Conservation (phyloP, 257 asterid species). For the Fraxinus excelsior region DNA sequence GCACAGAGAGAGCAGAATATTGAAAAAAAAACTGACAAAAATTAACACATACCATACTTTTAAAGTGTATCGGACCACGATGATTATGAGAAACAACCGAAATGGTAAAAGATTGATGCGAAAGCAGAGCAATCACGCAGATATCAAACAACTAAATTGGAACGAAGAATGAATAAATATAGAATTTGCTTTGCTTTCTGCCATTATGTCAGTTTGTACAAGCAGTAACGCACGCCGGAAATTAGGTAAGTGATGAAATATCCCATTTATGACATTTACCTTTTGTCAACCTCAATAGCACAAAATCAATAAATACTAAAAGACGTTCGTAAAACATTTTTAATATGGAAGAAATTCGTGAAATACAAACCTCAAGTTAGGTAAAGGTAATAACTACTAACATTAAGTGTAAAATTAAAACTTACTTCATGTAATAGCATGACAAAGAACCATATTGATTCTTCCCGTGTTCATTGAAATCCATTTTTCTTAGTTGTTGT, state of each 20-base stretch:
- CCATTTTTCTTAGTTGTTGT: neutral
- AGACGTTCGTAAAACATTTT: neutral
- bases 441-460: neutral
- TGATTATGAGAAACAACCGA: neutral
- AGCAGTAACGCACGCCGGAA: neutral
- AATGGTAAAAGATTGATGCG: neutral
- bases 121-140: constrained; percentile 8
- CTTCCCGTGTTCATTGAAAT: neutral
- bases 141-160: neutral
- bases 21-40: constrained; percentile 3
- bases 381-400: neutral
- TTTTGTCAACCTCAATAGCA: constrained; percentile 15
- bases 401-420: neutral
- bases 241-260: constrained; percentile 20
- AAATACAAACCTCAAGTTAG: neutral
- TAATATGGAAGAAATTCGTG: neutral
- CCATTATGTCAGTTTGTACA: neutral
- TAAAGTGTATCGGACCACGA: constrained; percentile 4
- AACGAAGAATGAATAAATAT: neutral
- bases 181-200: neutral
- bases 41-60: constrained; percentile 24
- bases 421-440: neutral
- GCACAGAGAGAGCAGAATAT: constrained; percentile 4
- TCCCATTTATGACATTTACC: neutral
- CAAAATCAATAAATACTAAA: constrained; percentile 4